phyloP scores from a whole-genome alignment of 192 early-diverging fungal genomes.

The Coemansia sp. region DNA sequence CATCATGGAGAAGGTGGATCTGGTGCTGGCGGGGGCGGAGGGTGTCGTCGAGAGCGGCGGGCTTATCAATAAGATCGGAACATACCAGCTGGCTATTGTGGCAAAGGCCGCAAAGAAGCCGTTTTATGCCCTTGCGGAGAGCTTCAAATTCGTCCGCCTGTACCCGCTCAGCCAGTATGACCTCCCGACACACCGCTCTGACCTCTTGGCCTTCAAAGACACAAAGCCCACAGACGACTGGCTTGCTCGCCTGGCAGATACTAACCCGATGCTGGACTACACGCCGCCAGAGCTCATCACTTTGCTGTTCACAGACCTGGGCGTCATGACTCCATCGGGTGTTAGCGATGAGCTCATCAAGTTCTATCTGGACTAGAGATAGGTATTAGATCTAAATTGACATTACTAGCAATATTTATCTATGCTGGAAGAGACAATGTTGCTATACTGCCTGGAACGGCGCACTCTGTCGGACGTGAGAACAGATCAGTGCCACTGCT shows the following conservation, averaged over 20 bases:
- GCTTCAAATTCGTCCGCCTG: conserved; percentile 95
- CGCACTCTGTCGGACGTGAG: conserved; percentile 36
- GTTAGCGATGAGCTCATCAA: conserved; percentile 88
- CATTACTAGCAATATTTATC: not conserved
- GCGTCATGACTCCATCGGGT: conserved; percentile 88
- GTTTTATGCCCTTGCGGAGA: conserved; percentile 93
- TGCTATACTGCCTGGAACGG: conserved; percentile 35
- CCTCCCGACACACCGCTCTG: conserved; percentile 74
- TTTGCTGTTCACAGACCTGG: conserved; percentile 87
- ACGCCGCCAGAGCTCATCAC: conserved; percentile 92
- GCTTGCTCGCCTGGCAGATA: conserved; percentile 33
- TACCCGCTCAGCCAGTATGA: conserved; percentile 97
- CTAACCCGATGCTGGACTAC: conserved; percentile 88
- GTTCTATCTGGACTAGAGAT: conserved; percentile 65
- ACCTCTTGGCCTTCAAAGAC: conserved; percentile 69
- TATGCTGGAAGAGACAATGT: conserved; percentile 1
- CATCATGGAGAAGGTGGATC: conserved; percentile 94
- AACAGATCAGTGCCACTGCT: conserved; percentile 15
- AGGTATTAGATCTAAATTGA: not conserved
- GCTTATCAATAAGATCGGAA: conserved; percentile 95
- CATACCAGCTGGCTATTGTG: conserved; percentile 93
- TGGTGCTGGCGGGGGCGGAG: conserved; percentile 97
- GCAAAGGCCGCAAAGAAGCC: conserved; percentile 96
- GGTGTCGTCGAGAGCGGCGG: conserved; percentile 98
- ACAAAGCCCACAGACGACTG: conserved; percentile 31